Evolutionary conservation across 257 asterid species (phyloP).

Genomic region (Echium plantagineum): DNA sequence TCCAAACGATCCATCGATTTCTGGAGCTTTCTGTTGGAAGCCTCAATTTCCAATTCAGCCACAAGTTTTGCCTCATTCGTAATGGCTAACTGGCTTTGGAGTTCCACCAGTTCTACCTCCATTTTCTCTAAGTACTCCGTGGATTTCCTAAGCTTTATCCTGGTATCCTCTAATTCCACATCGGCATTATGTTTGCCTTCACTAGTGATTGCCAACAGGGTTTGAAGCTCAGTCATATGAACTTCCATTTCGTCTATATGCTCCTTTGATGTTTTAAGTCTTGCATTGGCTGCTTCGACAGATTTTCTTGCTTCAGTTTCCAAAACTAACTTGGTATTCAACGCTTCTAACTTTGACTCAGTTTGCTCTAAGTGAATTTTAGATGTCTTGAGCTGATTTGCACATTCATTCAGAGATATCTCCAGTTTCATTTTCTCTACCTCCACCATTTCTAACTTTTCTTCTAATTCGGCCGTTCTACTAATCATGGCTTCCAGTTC

Average conservation of each 20-base stretch:
- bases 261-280: conserved; percentile 29
- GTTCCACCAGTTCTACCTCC: conserved; percentile 21
- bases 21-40: conserved; percentile 15
- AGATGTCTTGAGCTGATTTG: conserved; percentile 39
- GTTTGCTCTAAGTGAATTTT: conserved; percentile 39
- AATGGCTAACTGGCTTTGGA: conserved; percentile 32
- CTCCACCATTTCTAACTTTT: conserved; percentile 32
- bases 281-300: conserved; percentile 23
- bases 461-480: conserved; percentile 36
- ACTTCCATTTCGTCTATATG: conserved; percentile 41
- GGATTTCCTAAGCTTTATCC: conserved; percentile 27
- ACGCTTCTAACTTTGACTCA: conserved; percentile 22
- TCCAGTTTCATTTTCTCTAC: conserved; percentile 41
- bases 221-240: conserved; percentile 23
- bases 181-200: conserved; percentile 23
- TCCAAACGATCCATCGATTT: background rate
- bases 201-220: conserved; percentile 28
- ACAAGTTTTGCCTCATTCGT: conserved; percentile 23
- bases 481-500: conserved; percentile 25
- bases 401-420: conserved; percentile 34
- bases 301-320: conserved; percentile 43
- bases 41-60: conserved; percentile 30
- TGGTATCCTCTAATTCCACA: conserved; percentile 34
- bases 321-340: conserved; percentile 32
- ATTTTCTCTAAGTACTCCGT: conserved; percentile 39